phyloP scores from a whole-genome alignment of 345 rosid species.

The Euphorbia tirucalli region DNA sequence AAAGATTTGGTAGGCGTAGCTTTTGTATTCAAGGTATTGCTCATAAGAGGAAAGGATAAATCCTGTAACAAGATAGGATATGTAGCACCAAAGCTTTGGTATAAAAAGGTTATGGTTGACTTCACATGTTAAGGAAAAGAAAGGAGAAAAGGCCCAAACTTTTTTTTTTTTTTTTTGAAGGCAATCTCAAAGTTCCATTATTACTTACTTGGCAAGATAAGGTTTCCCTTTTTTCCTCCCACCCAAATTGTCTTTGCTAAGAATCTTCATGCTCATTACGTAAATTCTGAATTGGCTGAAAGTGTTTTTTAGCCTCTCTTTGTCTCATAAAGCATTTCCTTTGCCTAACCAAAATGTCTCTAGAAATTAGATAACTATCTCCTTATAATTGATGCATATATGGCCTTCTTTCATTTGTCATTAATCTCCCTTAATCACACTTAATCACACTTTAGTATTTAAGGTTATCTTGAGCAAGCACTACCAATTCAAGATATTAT shows the following conservation, averaged over 20 bases:
- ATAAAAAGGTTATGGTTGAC: constrained; percentile 12
- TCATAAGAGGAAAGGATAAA: background rate
- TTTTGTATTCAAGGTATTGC: too few species aligned
- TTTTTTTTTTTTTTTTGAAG: too few species aligned
- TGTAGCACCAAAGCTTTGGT: constrained; percentile 6
- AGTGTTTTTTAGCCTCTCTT: background rate
- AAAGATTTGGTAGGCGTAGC: background rate
- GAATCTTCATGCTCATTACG: constrained; percentile 22
- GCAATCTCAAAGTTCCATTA: constrained; percentile 19
- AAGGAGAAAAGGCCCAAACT: background rate
- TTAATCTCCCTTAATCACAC: background rate
- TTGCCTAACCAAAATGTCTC: constrained; percentile 7
- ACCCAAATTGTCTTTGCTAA: constrained; percentile 9
- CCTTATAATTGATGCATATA: too few species aligned
- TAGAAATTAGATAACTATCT: too few species aligned
- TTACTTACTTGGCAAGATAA: constrained; percentile 20
- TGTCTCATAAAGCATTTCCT: constrained; percentile 21
- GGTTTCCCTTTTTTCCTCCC: background rate
- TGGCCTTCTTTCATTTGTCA: background rate
- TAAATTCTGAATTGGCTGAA: constrained; percentile 12
- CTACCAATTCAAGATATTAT: background rate
- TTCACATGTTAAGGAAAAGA: constrained; percentile 6
- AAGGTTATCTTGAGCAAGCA: background rate
- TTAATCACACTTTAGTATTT: too few species aligned
- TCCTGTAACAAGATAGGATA: background rate